Evolutionary conservation across 441 rosid species (phyloP).

Genomic region (Euphorbia corollata): DNA sequence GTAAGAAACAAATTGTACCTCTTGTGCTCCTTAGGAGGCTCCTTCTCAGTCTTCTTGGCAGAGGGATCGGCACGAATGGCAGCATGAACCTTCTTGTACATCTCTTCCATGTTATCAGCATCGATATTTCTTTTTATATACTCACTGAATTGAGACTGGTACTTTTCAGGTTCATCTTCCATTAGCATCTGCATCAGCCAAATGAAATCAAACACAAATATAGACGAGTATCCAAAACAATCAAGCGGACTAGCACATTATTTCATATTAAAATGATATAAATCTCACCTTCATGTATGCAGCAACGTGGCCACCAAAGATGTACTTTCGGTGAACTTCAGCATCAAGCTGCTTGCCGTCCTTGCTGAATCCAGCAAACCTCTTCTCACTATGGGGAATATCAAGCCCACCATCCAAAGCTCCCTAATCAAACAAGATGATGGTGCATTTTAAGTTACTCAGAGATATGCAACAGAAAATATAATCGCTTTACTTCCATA

Average conservation of each 20-base stretch:
- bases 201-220: not conserved
- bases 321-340: conserved; percentile 64
- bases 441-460: not conserved
- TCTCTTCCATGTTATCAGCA: conserved; percentile 53
- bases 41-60: conserved; percentile 48
- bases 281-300: conserved; percentile 61
- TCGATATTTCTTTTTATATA: conserved; percentile 59
- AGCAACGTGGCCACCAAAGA: conserved; percentile 74
- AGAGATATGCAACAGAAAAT: not conserved
- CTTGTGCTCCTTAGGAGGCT: conserved; percentile 60
- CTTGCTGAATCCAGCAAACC: conserved; percentile 72
- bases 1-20: conserved; percentile 32
- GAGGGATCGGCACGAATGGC: conserved; percentile 78
- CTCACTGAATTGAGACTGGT: conserved; percentile 60
- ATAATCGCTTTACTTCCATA: not conserved
- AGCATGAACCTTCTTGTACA: conserved; percentile 80
- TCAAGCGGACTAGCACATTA: not conserved
- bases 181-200: conserved; percentile 36
- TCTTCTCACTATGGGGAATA: conserved; percentile 84
- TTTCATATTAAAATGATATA: not conserved
- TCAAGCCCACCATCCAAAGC: conserved; percentile 85
- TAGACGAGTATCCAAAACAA: too few relatives aligned
- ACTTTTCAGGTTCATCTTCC: conserved; percentile 86
- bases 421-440: conserved; percentile 36
- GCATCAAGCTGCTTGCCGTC: conserved; percentile 67